A percentile compares a stretch with the other conserved stretches of the same genome.
phyloP scores from a whole-genome alignment of 2,329 filamentous ascomycete genomes.

The Amylocarpus encephaloides region DNA sequence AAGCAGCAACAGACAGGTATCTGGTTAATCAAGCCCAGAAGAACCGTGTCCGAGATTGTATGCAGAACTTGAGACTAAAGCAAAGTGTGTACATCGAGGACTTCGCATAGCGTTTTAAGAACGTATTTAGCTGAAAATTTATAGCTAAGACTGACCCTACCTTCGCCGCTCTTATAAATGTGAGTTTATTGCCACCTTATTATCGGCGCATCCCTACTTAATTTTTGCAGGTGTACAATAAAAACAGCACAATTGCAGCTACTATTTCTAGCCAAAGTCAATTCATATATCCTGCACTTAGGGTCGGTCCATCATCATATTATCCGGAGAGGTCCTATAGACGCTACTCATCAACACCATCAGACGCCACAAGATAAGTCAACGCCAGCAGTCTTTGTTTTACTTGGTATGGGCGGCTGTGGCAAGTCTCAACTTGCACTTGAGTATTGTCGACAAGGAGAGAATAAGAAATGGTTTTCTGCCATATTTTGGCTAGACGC shows the following conservation, averaged over 20 bases:
- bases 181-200: too few relatives aligned
- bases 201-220: too few relatives aligned
- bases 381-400: slow-evolving; percentile 9
- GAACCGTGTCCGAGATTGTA: not conserved
- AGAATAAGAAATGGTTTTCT: not conserved
- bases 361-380: not conserved
- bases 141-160: not conserved
- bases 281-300: slow-evolving; percentile 7
- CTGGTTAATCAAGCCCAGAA: slow-evolving; percentile 9
- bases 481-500: slow-evolving; percentile 25
- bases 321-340: not conserved
- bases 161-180: not conserved
- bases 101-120: not conserved
- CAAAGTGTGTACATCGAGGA: slow-evolving; percentile 1
- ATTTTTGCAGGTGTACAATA: too few relatives aligned
- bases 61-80: not conserved
- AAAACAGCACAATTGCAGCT: slow-evolving; percentile 2
- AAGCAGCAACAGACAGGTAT: slow-evolving; percentile 25
- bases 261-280: not conserved
- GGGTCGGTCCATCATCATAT: slow-evolving; percentile 9
- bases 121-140: not conserved
- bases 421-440: slow-evolving; percentile 23
- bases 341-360: not conserved
- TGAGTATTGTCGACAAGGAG: slow-evolving; percentile 14
- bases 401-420: slow-evolving; percentile 18